Base-by-base conservation (phyloP, 495 filamentous ascomycete species). In the Penicillium simplicissimum region DNA sequence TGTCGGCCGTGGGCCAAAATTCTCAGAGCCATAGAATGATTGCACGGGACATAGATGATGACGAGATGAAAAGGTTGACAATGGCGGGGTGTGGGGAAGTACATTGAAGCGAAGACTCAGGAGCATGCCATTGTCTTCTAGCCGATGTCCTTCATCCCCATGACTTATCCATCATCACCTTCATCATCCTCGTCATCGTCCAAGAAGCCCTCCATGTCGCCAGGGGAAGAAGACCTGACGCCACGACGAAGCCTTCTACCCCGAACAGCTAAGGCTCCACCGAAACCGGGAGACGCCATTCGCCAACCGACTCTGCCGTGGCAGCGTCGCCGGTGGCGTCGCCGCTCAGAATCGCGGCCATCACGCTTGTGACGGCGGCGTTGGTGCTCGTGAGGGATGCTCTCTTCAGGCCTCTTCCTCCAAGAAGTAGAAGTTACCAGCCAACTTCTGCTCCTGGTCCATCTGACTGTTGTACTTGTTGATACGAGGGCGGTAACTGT, bases 391-490 rank as follows among this genome's bases (percentile, higher is more conserved):
- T 76, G 67, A 67, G 77, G 68, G 67, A 85, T 67, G 79, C 79
- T 83, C 80, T 81, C 77, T 88, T 94, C 84, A 94, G 81, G 81
- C 88, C 76, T 92, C 87, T 67, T 96, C 93, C 74, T 97, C 93
- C 74, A 96, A 76, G 90, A 96, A 97, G 88, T 95, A 96, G 81
- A 89, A 98, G 78, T 97, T 98, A 63, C 95, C 95, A 64, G 73
- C 79, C 67, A 93, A 67, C 85, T 98, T 98, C 82, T 98, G 95
- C 71, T 97, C 95, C 73, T 97, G 93, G 75, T 98, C 95, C 65
- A 97, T 80, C 78, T 98, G 96, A 73, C 89, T 93, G 74, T 96
- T 87, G 67, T 87, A 79, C 85, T 98, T 98, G 85, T 98, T 98
- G 84, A 98, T 98, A 74, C 96, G 90, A 43, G 96, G 95, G 35